Evolutionary conservation across 768 basidiomycete genomes (phyloP).

Genomic region (Leccinum pellstonianum): DNA sequence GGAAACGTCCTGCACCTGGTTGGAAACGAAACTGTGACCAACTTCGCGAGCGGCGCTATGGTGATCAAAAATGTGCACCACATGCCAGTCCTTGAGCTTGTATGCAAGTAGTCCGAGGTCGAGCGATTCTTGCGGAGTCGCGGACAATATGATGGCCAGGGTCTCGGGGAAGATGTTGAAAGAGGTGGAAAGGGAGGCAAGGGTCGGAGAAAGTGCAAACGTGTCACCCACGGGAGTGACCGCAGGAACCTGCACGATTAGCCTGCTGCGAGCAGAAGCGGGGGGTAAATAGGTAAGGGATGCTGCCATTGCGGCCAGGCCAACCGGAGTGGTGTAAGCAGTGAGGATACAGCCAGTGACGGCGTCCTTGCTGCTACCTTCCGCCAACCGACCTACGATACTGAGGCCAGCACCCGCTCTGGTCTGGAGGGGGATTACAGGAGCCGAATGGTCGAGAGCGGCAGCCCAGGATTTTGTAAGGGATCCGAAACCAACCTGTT

Average conservation of each 20-base stretch:
- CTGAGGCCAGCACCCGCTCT: constrained; percentile 81
- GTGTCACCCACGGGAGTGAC: constrained; percentile 63
- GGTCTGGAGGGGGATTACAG: constrained; percentile 73
- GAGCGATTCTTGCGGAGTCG: constrained; percentile 78
- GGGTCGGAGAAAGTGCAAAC: constrained; percentile 73
- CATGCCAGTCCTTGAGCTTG: constrained; percentile 60
- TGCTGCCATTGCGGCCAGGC: constrained; percentile 80
- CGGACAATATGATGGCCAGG: constrained; percentile 75
- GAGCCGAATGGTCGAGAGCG: constrained; percentile 41
- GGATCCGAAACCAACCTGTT: constrained; percentile 78
- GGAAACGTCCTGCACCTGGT: constrained; percentile 32
- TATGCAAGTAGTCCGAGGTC: constrained; percentile 80
- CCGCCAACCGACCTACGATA: constrained; percentile 75
- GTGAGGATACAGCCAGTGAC: constrained; percentile 61
- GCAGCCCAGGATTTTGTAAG: constrained; percentile 66
- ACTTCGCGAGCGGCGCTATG: constrained; percentile 75
- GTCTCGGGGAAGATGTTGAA: constrained; percentile 62
- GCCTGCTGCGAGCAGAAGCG: constrained; percentile 58
- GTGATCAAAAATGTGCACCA: constrained; percentile 91
- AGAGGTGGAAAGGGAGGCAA: constrained; percentile 62
- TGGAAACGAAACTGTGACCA: constrained; percentile 49
- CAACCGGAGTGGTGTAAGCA: constrained; percentile 80
- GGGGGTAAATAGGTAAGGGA: constrained; percentile 72
- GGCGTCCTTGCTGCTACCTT: constrained; percentile 72
- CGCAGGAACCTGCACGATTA: constrained; percentile 83